These are phyloP conservation scores for Psilocybe sp. DNA, from an alignment of 768 basidiomycete species.

Conservation along the genomic window DNA sequence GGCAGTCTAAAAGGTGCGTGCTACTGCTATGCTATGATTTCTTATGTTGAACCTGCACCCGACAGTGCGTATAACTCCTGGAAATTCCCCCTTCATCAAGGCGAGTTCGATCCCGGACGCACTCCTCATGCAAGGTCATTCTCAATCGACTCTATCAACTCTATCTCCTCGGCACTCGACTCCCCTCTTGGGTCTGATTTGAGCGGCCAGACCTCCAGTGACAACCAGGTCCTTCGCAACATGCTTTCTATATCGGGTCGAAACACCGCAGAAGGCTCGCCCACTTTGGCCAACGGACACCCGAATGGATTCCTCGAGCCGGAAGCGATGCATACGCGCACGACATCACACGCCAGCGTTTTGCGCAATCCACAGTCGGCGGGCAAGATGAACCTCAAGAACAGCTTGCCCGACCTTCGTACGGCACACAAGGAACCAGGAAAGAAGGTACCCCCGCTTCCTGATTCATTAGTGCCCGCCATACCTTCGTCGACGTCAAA, in stretches of 20 bases:
- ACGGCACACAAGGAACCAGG: constrained; percentile 9
- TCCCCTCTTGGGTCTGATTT: constrained; percentile 23
- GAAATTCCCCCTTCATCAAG: constrained; percentile 35
- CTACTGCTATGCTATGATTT: constrained; percentile 10
- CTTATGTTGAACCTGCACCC: background rate
- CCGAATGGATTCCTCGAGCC: constrained; percentile 10
- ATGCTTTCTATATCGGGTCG: background rate
- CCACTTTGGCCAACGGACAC: constrained; percentile 10
- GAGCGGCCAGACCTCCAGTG: constrained; percentile 11
- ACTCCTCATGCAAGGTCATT: constrained; percentile 57
- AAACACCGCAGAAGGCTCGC: background rate
- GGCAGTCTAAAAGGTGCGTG: constrained; percentile 39
- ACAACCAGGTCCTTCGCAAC: constrained; percentile 18
- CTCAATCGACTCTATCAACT: constrained; percentile 58
- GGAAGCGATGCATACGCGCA: constrained; percentile 51
- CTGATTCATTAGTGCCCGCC: constrained; percentile 7
- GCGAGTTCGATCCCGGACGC: constrained; percentile 32
- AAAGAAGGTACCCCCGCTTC: constrained; percentile 5
- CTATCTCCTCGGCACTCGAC: constrained; percentile 46
- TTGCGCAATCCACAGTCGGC: constrained; percentile 19
- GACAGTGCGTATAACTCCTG: constrained; percentile 35
- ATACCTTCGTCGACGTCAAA: constrained; percentile 8
- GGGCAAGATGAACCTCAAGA: constrained; percentile 50
- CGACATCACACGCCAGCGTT: constrained; percentile 33
- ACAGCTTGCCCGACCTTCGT: constrained; percentile 85